Base-by-base conservation (phyloP, 2,329 filamentous ascomycete genomes). In the Neoscytalidium dimidiatum region DNA sequence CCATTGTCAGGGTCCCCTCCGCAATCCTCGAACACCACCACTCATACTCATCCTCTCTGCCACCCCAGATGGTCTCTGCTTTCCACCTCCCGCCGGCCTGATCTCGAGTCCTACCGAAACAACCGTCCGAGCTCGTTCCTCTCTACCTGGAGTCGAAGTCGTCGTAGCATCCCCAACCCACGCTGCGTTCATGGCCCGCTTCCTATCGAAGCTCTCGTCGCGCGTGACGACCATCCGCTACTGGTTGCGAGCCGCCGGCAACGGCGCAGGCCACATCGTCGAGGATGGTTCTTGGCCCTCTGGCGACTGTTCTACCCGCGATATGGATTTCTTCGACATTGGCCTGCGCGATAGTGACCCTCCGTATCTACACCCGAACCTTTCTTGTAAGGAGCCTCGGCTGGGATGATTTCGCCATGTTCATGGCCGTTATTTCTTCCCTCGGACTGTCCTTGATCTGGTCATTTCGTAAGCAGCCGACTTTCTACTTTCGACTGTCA, bases 291-390 rank as follows among this genome's bases (percentile, higher is more conserved):
- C 4, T 35, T 21, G 46, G 19, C 28, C 43, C 17, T 33, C 33
- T 29, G 29, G 44, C 14, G 58, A 62, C 44, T 7, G 56, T 57
- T 43, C 35, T 28, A 38, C 41, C 48, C 38, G 48, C 21, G 62
- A 53, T 38, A 46, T 64, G 62, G 62, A 56, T 57, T 44, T 64
- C 41, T 48, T 44, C 62, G 38, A 46, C 23, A 52, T 29, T 64
- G 41, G 49, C 62, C 13, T 48, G 44, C 14, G 62, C 51, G 21
- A 35, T 17, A 6, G 51, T 64, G 35, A 46, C 28, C 11, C 35
- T 57, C 29, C 62, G 62, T 14, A 33, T 64, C 23, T 57, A 56
- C 38, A 64, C 62, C 7, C 49, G 62, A 8, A 44, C 41, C 3
- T 48, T 41, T 23, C 29, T 64, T 29, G 62, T 56, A 52, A 51